These are phyloP conservation scores for Hypoxylon sp. DNA, from an alignment of 2,329 filamentous ascomycete genomes.

Conservation along the genomic window DNA sequence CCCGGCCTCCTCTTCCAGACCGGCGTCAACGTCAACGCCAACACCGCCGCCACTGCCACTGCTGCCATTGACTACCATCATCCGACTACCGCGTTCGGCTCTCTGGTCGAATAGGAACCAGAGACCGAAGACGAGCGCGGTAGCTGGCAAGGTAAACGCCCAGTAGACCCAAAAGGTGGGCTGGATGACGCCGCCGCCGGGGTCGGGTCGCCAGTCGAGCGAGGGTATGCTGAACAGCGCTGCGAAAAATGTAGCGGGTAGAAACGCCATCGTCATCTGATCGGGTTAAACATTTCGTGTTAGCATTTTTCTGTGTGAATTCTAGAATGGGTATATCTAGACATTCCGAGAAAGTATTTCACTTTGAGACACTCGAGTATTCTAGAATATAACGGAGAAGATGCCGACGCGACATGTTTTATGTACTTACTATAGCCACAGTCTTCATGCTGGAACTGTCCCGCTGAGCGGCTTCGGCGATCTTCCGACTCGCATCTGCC, in stretches of 20 bases:
- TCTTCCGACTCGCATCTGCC: constrained; percentile 36
- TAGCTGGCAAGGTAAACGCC: constrained; percentile 61
- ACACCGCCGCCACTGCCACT: background rate
- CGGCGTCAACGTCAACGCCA: background rate
- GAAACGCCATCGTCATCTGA: constrained; percentile 45
- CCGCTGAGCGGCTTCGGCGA: constrained; percentile 40
- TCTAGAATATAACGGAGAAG: no score
- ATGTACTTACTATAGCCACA: no score
- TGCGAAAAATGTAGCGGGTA: constrained; percentile 46
- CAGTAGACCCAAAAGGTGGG: constrained; percentile 56
- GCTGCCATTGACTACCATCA: background rate
- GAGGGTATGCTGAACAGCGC: constrained; percentile 44
- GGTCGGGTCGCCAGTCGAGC: constrained; percentile 34
- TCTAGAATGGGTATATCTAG: no score
- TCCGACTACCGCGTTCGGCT: background rate
- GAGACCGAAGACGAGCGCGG: constrained; percentile 39
- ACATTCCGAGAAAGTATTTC: no score
- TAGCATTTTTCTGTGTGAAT: no score
- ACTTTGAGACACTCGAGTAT: no score
- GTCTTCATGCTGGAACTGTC: constrained; percentile 43
- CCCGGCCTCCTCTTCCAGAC: background rate
- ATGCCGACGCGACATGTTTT: no score
- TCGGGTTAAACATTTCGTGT: no score
- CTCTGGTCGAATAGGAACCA: constrained; percentile 37
- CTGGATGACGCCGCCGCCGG: constrained; percentile 14